phyloP scores from a whole-genome alignment of 345 rosid species.

The Trapa bicornis region DNA sequence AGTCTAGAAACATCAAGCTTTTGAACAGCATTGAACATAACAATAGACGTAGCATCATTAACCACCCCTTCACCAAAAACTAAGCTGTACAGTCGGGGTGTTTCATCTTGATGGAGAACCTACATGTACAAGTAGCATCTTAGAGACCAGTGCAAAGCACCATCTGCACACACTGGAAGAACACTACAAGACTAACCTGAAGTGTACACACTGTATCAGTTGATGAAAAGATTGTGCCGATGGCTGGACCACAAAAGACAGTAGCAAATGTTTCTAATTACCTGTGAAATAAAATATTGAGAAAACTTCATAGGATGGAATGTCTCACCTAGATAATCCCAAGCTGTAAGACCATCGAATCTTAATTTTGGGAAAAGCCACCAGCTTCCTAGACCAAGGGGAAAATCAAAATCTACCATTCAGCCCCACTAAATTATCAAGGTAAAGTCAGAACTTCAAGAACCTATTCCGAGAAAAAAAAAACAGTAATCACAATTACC shows the following conservation, averaged over 20 bases:
- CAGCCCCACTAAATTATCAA: not conserved
- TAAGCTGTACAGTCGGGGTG: constrained; percentile 69
- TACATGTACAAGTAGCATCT: constrained; percentile 8
- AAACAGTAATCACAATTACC: constrained; percentile 25
- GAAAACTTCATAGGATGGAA: not conserved
- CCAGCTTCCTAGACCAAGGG: constrained; percentile 52
- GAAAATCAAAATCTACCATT: constrained; percentile 4
- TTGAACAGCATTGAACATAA: constrained; percentile 70
- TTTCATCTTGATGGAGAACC: constrained; percentile 91
- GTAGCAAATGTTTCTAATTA: not conserved
- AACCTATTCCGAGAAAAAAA: no score
- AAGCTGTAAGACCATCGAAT: constrained; percentile 37
- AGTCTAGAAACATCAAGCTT: constrained; percentile 48
- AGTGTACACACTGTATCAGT: constrained; percentile 93
- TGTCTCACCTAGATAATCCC: constrained; percentile 64
- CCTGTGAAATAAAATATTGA: not conserved
- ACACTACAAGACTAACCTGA: constrained; percentile 40
- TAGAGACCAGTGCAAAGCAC: not conserved
- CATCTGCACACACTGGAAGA: not conserved
- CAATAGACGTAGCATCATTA: constrained; percentile 86
- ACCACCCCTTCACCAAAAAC: constrained; percentile 97
- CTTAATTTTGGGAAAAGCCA: constrained; percentile 61
- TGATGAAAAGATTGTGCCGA: constrained; percentile 83
- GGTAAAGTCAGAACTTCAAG: no score
- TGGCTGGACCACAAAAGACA: constrained; percentile 31